phyloP scores from a whole-genome alignment of 192 early-diverging fungal genomes.

The Linnemannia schmuckeri region DNA sequence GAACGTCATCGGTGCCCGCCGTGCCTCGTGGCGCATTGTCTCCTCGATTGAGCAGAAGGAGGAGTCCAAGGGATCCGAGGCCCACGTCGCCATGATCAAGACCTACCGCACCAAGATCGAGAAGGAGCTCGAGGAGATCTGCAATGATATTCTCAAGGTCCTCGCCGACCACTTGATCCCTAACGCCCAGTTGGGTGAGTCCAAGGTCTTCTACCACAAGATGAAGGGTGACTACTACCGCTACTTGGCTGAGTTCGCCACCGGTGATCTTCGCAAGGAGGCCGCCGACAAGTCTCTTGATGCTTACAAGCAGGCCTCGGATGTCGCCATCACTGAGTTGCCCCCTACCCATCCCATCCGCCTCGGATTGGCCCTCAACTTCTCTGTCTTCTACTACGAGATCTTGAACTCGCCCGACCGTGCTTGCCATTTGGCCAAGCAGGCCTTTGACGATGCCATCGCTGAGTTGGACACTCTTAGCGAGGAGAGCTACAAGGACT shows the following conservation, averaged over 20 bases:
- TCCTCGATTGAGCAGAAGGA: constrained; percentile 99
- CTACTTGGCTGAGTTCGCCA: constrained; percentile 98
- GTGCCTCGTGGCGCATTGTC: constrained; percentile 99
- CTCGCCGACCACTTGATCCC: constrained; percentile 93
- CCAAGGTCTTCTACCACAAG: constrained; percentile 99
- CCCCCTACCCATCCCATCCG: constrained; percentile 99
- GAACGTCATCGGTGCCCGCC: constrained; percentile 99
- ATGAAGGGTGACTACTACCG: constrained; percentile 99
- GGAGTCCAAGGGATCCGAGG: constrained; percentile 91
- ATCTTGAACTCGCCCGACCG: constrained; percentile 98
- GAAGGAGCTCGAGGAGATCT: constrained; percentile 93
- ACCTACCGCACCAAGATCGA: constrained; percentile 97
- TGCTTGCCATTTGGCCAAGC: constrained; percentile 96
- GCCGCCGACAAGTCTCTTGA: constrained; percentile 88
- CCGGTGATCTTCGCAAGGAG: constrained; percentile 85
- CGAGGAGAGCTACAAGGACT: constrained; percentile 97
- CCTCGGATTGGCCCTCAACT: constrained; percentile 97
- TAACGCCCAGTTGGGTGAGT: constrained; percentile 93
- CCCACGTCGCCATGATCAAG: constrained; percentile 94
- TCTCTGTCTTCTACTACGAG: constrained; percentile 99
- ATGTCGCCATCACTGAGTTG: constrained; percentile 94
- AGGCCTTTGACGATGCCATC: constrained; percentile 99
- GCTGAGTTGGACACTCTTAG: constrained; percentile 98
- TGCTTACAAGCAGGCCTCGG: constrained; percentile 96
- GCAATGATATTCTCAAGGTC: constrained; percentile 94